Evolutionary conservation across 2,329 filamentous ascomycete genomes (phyloP), one percentile per base, ranked within the genome.

Genomic region (Zarea fungicola): DNA sequence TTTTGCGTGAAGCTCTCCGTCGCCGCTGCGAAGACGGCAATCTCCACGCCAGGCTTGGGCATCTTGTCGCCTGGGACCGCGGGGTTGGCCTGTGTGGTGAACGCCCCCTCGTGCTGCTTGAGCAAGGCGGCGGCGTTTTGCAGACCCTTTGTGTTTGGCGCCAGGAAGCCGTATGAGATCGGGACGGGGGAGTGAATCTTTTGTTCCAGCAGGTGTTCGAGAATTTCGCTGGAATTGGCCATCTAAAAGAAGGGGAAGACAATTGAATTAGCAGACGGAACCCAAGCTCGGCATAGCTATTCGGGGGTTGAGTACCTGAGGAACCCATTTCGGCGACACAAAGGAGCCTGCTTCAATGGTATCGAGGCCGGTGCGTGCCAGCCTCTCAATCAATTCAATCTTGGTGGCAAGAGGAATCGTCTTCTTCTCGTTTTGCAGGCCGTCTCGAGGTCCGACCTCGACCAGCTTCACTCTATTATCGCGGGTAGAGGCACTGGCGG

Each of bases 341-440:
- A 95, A 89, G 1, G 86, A 87, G 1, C 88, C 89, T 16, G 86
- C 83, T 65, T 95, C 89, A 53, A 95, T 92, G 3, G 83, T 83
- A 6, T 72, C 70, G 35, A 93, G 64, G 0, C 89, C 89, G 1
- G 87, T 85, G 54, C 71, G 70, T 28, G 83, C 80, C 53, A 95
- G 70, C 52, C 80, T 73, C 56, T 84, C 76, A 32, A 95, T 86
- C 46, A 95, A 68, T 56, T 90, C 81, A 48, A 92, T 78, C 66
- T 95, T 95, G 3, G 83, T 89, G 6, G 76, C 73, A 10, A 88
- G 71, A 0, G 87, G 73, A 54, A 95, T 85, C 23, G 74, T 74
- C 54, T 73, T 79, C 68, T 86, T 87, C 71, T 93, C 87, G 62
- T 93, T 95, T 64, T 95, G 89, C 46, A 95, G 70, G n/a, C 89